These are phyloP conservation scores for Amborella trichopoda DNA, from an alignment of 164 flowering plant species.

Conservation along the genomic window DNA sequence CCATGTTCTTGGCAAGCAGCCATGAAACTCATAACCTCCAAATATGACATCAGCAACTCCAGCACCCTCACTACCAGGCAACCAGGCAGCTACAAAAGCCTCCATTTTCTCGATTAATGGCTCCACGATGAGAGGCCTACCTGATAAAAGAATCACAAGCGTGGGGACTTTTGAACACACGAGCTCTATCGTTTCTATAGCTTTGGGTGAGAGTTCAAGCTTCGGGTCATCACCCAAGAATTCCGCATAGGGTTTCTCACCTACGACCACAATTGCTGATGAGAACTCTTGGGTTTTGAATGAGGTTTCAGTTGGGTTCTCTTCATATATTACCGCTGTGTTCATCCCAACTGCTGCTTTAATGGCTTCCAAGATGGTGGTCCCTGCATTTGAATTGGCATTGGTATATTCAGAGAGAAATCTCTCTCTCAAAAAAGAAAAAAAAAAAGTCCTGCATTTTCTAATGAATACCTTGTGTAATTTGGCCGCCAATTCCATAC, in stretches of 20 bases:
- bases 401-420: conserved; percentile 2
- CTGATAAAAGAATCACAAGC: conserved; percentile 56
- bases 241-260: conserved; percentile 77
- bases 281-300: conserved; percentile 36
- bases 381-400: conserved; percentile 28
- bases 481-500: conserved; percentile 64
- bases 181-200: conserved; percentile 26
- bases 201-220: conserved; percentile 54
- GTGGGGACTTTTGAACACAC: conserved; percentile 59
- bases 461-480: conserved; percentile 44
- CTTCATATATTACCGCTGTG: conserved; percentile 47
- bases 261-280: conserved; percentile 69
- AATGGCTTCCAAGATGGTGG: conserved; percentile 65
- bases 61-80: conserved; percentile 73
- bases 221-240: conserved; percentile 42
- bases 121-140: conserved; percentile 62
- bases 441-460: background rate
- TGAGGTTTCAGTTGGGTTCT: conserved; percentile 38
- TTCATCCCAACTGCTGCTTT: conserved; percentile 38
- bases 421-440: background rate
- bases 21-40: conserved; percentile 62
- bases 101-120: conserved; percentile 53
- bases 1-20: conserved; percentile 66
- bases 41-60: conserved; percentile 73
- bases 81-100: conserved; percentile 73